These are phyloP conservation scores for Pyrus hybrid DNA, from an alignment of 331 rosid genomes.

Conservation along the genomic window DNA sequence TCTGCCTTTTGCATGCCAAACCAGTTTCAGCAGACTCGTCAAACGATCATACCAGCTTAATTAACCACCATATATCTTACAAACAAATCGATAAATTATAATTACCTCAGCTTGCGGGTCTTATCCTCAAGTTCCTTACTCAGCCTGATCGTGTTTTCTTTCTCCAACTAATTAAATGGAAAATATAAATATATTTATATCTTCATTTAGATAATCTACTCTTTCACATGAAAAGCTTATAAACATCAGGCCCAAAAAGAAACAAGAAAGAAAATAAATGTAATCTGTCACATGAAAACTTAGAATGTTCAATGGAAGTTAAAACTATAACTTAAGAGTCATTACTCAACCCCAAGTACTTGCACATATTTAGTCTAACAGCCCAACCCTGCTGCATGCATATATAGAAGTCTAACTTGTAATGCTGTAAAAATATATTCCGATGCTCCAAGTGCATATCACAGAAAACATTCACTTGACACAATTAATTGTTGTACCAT, in stretches of 20 bases:
- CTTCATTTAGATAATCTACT: not conserved
- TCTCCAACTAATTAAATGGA: conserved; percentile 28
- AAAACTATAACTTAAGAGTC: too few relatives aligned
- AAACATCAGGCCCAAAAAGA: not conserved
- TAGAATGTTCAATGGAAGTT: too few relatives aligned
- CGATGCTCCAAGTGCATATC: too few relatives aligned
- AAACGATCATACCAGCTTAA: not conserved
- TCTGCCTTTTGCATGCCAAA: conserved; percentile 24
- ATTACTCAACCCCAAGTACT: not conserved
- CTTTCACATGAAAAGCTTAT: not conserved
- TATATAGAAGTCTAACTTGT: not conserved
- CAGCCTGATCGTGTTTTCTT: conserved; percentile 17
- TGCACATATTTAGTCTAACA: not conserved
- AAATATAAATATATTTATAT: not conserved
- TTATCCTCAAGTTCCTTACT: conserved; percentile 35
- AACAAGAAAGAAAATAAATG: not conserved
- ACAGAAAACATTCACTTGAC: too few relatives aligned
- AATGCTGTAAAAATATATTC: not conserved
- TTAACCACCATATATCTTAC: not conserved
- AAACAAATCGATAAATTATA: not conserved
- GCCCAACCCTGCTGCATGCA: not conserved
- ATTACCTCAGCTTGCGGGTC: conserved; percentile 39
- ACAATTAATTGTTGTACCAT: too few relatives aligned
- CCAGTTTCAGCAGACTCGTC: not conserved
- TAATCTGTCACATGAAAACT: too few relatives aligned